These are phyloP conservation scores for Globisporangium okanoganense DNA, from an alignment of 352 stramenopile species.

Conservation along the genomic window DNA sequence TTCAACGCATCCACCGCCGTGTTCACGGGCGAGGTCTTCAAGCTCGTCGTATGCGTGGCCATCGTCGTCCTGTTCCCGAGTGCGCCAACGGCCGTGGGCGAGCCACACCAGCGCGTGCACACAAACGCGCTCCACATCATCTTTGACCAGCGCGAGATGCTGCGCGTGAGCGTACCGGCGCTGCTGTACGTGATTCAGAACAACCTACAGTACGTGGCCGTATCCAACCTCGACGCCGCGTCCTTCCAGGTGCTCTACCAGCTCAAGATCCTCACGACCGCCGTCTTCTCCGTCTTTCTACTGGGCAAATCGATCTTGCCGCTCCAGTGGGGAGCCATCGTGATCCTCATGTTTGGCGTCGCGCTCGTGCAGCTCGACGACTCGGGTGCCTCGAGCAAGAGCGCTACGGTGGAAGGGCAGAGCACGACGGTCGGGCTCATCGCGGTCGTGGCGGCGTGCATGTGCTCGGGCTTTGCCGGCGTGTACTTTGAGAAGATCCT, in stretches of 20 bases:
- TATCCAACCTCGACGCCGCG: conserved; percentile 75
- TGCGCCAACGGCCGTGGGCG: background rate
- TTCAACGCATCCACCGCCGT: conserved; percentile 78
- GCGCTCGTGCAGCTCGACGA: conserved; percentile 76
- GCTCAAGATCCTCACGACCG: conserved; percentile 87
- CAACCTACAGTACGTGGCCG: conserved; percentile 80
- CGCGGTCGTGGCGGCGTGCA: conserved; percentile 63
- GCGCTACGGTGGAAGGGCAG: conserved; percentile 21
- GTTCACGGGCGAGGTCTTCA: conserved; percentile 68
- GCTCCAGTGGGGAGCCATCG: conserved; percentile 77
- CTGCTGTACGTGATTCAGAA: conserved; percentile 84
- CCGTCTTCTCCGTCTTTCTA: conserved; percentile 81
- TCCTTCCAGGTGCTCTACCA: conserved; percentile 85
- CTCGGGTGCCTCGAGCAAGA: conserved; percentile 9
- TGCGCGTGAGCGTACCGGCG: conserved; percentile 71
- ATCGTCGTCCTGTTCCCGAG: conserved; percentile 30
- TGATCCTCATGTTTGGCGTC: conserved; percentile 78
- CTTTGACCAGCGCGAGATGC: conserved; percentile 56
- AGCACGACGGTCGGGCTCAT: conserved; percentile 67
- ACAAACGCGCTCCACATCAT: conserved; percentile 29
- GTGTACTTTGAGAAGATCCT: conserved; percentile 89
- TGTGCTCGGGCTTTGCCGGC: conserved; percentile 80
- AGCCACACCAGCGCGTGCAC: conserved; percentile 15
- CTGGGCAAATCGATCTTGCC: conserved; percentile 63
- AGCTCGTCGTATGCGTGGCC: conserved; percentile 43